Evolutionary conservation across 1,139 yeast species (phyloP).

Genomic region (Hyphopichia wangnamkhiaoensis): DNA sequence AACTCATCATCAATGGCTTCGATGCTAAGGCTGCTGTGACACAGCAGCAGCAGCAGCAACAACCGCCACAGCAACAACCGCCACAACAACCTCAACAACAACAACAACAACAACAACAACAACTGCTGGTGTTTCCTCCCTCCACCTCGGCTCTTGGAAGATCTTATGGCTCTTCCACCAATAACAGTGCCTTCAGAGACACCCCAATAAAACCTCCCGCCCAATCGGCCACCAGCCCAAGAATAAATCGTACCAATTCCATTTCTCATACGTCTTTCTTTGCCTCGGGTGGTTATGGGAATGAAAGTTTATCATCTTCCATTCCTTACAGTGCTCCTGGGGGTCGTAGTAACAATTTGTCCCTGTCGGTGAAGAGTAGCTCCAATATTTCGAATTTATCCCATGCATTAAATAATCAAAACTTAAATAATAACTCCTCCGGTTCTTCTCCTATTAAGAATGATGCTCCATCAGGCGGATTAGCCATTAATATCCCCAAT

Average conservation of each 20-base stretch:
- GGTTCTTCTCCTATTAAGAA: no score
- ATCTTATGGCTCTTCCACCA: conserved; percentile 13
- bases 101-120: no score
- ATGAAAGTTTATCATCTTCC: conserved; percentile 56
- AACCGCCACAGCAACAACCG: no score
- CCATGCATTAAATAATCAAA: conserved; percentile 3
- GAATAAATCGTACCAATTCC: conserved; percentile 46
- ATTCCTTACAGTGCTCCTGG: conserved; percentile 79
- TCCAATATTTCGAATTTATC: conserved; percentile 13
- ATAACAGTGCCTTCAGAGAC: conserved; percentile 13
- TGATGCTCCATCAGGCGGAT: no score
- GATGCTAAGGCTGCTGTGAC: conserved; percentile 15
- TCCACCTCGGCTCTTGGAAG: conserved; percentile 13
- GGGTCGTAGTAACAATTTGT: conserved; percentile 31
- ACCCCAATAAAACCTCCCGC: conserved; percentile 29
- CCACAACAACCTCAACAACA: conserved; percentile 11
- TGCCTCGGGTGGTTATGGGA: conserved; percentile 33
- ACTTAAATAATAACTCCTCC: conserved; percentile 3
- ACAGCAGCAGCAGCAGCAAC: no score
- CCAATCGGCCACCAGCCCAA: conserved; percentile 33
- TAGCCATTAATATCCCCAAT: neutral
- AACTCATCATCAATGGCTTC: conserved; percentile 18
- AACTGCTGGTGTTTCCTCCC: conserved; percentile 9
- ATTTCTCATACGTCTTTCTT: conserved; percentile 44
- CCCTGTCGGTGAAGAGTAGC: conserved; percentile 1